These are phyloP conservation scores for Aureobasidium leucospermi DNA, from an alignment of 2,329 filamentous ascomycete genomes.

Conservation along the genomic window DNA sequence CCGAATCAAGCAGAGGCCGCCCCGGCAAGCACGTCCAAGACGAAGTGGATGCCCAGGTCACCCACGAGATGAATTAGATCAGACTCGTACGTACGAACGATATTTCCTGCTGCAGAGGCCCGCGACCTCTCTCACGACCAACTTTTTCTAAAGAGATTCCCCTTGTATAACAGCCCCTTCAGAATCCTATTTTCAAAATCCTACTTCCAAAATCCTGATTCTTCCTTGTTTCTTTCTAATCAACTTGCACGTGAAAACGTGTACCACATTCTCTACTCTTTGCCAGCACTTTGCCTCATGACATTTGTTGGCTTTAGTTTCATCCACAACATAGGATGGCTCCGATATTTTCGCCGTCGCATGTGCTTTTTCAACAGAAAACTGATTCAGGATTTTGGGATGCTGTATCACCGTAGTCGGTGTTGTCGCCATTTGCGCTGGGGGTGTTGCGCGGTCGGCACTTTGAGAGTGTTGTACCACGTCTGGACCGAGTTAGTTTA, in stretches of 20 bases:
- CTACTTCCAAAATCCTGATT: neutral
- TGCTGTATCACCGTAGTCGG: neutral
- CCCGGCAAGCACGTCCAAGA: conserved; percentile 12
- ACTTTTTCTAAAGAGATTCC: neutral
- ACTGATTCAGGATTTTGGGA: neutral
- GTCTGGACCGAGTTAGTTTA: neutral
- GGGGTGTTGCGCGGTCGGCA: neutral
- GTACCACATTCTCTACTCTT: neutral
- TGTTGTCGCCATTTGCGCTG: neutral
- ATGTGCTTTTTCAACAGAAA: neutral
- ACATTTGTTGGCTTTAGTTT: neutral
- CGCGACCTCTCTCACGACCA: neutral
- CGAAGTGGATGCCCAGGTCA: conserved; percentile 13
- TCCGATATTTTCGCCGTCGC: neutral
- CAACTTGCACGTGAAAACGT: conserved; percentile 1
- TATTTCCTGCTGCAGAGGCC: conserved; percentile 3
- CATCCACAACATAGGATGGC: neutral
- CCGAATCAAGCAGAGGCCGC: conserved; percentile 14
- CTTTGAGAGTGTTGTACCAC: neutral
- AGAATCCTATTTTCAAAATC: neutral
- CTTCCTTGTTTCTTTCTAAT: neutral
- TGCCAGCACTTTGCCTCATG: neutral
- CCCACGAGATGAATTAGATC: conserved; percentile 11
- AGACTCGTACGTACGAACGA: neutral
- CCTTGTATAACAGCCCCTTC: conserved; percentile 3